Evolutionary conservation across 495 filamentous ascomycete species (phyloP), one percentile per base, ranked within the genome.

Genomic region (Xylaria longipes): DNA sequence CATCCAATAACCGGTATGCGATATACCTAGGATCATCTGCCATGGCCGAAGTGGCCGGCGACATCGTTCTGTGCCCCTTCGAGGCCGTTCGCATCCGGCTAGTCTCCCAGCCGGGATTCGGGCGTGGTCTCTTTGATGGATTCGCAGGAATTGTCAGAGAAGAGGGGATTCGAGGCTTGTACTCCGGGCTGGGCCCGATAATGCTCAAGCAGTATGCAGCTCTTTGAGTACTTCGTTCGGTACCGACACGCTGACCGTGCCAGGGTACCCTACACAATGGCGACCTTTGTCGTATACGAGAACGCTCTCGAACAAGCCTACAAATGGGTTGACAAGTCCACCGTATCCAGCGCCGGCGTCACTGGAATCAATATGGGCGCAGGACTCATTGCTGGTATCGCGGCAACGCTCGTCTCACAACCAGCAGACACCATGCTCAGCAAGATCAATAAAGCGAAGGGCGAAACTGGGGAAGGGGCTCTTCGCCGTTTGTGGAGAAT

Each of bases 391-490:
- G 93, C 93, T 74, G 93, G 93, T 88, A 92, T 96, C 84, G 93
- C 93, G 58, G 93, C 93, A 72, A 92, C 93, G 76, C 79, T 94
- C 75, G 89, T 96, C 74, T 95, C 93, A 57, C 93, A 96, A 81
- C 93, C 93, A 71, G 93, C 93, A 68, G 93, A 96, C 80, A 96
- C 93, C 74, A 93, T 95, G 90, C 88, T 96, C 71, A 91, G 87
- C 82, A 95, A 95, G 87, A 95, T 96, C 88, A 96, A 96, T 88
- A 94, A 94, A 88, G 93, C 91, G 75, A 91, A 90, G 81, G 92
- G 92, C 79, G 82, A 85, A 41, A 90, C 93, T 48, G 93, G 93
- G 78, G 93, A 96, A 83, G 88, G 93, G 72, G 94, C 91, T 67
- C 86, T 86, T 70, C 84, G 82, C 76, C 90, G 93, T 79, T 82